A percentile compares a stretch with the other conserved stretches of the same genome.
Evolutionary conservation across 2,329 filamentous ascomycete genomes (phyloP).

Genomic region (Scedosporium minutisporum): DNA sequence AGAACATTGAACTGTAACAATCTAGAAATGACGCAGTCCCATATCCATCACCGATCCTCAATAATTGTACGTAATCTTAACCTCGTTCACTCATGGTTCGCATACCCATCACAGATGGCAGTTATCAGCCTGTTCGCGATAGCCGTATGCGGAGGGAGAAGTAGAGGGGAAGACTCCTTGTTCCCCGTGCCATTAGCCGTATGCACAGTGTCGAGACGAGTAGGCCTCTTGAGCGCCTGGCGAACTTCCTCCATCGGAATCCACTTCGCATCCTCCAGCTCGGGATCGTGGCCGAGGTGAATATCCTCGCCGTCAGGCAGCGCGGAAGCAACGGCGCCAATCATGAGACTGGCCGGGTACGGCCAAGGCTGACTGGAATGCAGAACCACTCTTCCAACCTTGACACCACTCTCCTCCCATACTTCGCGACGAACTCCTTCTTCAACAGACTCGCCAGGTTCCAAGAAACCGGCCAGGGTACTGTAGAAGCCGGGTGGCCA

Average conservation of each 20-base stretch:
- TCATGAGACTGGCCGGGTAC: constrained; percentile 77
- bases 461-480: constrained; percentile 78
- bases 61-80: not conserved
- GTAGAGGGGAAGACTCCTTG: constrained; percentile 27
- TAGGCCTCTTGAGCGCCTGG: constrained; percentile 58
- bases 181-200: constrained; percentile 61
- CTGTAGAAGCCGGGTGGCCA: constrained; percentile 83
- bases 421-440: constrained; percentile 76
- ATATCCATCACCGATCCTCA: not conserved
- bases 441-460: constrained; percentile 77
- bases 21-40: too few species aligned
- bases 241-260: constrained; percentile 72
- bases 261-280: constrained; percentile 86
- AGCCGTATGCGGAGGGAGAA: constrained; percentile 70
- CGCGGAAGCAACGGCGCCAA: constrained; percentile 80
- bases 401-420: constrained; percentile 76
- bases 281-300: constrained; percentile 75
- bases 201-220: constrained; percentile 55
- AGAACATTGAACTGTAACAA: too few species aligned
- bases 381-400: constrained; percentile 66
- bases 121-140: constrained; percentile 85
- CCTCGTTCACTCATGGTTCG: not conserved
- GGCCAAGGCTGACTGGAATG: constrained; percentile 85
- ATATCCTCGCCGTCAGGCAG: constrained; percentile 70
- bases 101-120: constrained; percentile 64